Evolutionary conservation across 2,329 filamentous ascomycete species (phyloP).

Genomic region (Paecilomyces niveus): DNA sequence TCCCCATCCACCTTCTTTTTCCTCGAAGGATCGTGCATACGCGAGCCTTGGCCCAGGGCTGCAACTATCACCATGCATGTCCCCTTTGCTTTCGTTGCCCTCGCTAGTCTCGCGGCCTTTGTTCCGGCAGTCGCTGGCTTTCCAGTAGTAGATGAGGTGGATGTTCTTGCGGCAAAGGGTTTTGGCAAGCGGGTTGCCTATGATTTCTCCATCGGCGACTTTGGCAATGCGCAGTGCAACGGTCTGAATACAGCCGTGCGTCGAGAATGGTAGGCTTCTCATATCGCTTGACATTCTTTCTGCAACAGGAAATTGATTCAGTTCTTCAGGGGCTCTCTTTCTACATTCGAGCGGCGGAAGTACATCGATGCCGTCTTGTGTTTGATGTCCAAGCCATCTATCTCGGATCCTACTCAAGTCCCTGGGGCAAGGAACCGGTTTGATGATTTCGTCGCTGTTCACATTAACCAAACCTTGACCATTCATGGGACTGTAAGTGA

Average conservation of each 20-base stretch:
- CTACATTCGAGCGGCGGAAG: conserved; percentile 23
- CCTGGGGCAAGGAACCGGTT: conserved; percentile 42
- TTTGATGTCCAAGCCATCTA: conserved; percentile 32
- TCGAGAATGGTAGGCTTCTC: conserved; percentile 11
- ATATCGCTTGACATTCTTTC: background rate
- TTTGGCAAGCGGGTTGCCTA: background rate
- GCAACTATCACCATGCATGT: background rate
- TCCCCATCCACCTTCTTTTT: no score
- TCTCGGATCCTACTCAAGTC: conserved; percentile 24
- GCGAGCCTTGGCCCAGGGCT: background rate
- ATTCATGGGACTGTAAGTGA: conserved; percentile 34
- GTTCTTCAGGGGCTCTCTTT: conserved; percentile 21
- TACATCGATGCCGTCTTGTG: conserved; percentile 44
- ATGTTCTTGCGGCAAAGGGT: background rate
- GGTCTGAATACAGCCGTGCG: conserved; percentile 8
- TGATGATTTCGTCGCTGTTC: conserved; percentile 46
- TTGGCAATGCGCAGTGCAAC: conserved; percentile 5
- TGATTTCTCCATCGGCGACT: background rate
- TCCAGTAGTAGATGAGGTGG: background rate
- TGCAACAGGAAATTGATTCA: background rate
- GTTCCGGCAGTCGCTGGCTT: background rate
- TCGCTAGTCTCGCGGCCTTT: background rate
- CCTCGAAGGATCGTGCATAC: no score
- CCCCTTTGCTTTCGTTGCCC: background rate
- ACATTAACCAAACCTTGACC: conserved; percentile 41